A percentile compares a stretch with the other conserved stretches of the same genome.
Evolutionary conservation across 305 asterid species (phyloP).

Genomic region (Rubia occidens): DNA sequence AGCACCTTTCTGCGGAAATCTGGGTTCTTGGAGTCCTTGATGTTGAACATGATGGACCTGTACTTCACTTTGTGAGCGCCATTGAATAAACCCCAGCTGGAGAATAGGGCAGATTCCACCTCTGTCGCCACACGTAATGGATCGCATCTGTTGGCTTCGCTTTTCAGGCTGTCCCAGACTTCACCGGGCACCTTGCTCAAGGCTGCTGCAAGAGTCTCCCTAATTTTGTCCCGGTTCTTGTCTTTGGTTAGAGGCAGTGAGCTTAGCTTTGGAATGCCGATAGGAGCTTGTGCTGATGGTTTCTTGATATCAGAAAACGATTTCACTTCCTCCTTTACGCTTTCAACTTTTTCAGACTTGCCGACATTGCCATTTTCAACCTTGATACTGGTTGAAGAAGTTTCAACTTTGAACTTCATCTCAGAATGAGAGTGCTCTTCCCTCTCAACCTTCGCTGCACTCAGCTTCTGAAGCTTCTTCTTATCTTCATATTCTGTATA

Average conservation of each 20-base stretch:
- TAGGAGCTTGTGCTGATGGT: conserved; percentile 21
- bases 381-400: conserved; percentile 27
- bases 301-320: conserved; percentile 28
- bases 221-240: conserved; percentile 59
- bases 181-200: conserved; percentile 57
- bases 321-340: conserved; percentile 36
- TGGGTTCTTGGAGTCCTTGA: conserved; percentile 71
- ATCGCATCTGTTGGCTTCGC: conserved; percentile 41
- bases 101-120: conserved; percentile 71
- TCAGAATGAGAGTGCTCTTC: conserved; percentile 13
- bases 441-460: conserved; percentile 46
- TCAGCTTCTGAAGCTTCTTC: conserved; percentile 24
- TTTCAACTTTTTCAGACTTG: conserved; percentile 28
- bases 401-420: conserved; percentile 29
- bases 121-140: conserved; percentile 72
- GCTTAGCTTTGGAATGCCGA: conserved; percentile 54
- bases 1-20: conserved; percentile 77
- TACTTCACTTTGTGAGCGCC: conserved; percentile 73
- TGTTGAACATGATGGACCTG: conserved; percentile 76
- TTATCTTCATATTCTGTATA: conserved; percentile 15
- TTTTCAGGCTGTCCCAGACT: conserved; percentile 33
- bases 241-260: conserved; percentile 70
- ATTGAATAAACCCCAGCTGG: conserved; percentile 72
- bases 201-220: conserved; percentile 69
- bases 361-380: conserved; percentile 27